Base-by-base conservation (phyloP, 2,329 filamentous ascomycete genomes). In the Pseudovirgaria hyperparasitica region DNA sequence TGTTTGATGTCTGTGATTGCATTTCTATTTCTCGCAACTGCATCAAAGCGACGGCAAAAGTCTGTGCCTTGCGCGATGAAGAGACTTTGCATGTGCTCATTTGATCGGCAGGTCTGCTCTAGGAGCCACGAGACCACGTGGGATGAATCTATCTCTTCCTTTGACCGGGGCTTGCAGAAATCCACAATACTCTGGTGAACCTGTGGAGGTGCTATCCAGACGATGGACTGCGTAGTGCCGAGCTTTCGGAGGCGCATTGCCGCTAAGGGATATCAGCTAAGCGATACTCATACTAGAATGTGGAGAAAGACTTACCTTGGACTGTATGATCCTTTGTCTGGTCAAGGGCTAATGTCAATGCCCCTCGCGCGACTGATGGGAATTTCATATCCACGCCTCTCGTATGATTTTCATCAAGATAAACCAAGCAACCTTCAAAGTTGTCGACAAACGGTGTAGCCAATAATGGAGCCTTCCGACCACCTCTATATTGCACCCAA, bases 211-310 rank as follows among this genome's bases (percentile, higher is more conserved):
- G 62, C 62, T 12, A 68, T 57, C 19, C 60, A 63, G 0, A 50
- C 45, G 2, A 76, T 38, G 0, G 62, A 65, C 29, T 76, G 70
- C 0, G 65, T 67, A 1, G 54, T 61, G 1, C 44, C 60, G 0
- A 79, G 50, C 29, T 75, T 68, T 6, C 73, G 58, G 1, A 78
- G 50, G 33, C 73, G 53, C 72, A 77, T 77, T 0, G 72, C 70
- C 31, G 72, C 72, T 74, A 32, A n/a, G 16, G 24, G 19, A 32
- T 12, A 16, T 34, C 15, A 38, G 27, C 19, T 2, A 23, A 23
- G 11, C 11, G 26, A 26, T 19, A 20, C 10, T 15, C n/a, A 6
- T n/a, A n/a, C n/a, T 6, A 23, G 5, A 10, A 5, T 6, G 14
- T 21, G 16, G 26, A 18, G 11, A 16, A 14, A 30, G 11, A 24